Evolutionary conservation across 2,329 filamentous ascomycete species (phyloP).

Genomic region (Lasiodiplodia sp.): DNA sequence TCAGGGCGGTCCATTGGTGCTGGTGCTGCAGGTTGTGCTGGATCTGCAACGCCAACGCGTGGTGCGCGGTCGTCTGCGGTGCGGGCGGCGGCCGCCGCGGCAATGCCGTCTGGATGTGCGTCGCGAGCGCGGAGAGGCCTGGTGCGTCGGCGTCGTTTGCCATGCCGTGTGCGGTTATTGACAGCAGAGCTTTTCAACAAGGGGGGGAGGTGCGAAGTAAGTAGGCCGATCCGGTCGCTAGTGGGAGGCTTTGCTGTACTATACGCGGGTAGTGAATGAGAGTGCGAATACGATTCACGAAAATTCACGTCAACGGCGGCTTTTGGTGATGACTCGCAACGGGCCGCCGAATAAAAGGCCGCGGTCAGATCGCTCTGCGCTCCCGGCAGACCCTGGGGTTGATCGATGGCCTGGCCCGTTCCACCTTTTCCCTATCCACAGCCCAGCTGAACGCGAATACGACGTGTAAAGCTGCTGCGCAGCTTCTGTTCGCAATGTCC

Average conservation of each 20-base stretch:
- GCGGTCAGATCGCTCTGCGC: neutral
- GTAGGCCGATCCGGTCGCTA: neutral
- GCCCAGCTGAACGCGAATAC: conserved; percentile 12
- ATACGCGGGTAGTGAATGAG: neutral
- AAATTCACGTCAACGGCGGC: neutral
- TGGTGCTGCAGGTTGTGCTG: conserved; percentile 76
- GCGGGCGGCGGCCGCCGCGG: conserved; percentile 33
- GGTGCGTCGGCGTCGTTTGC: neutral
- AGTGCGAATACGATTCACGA: conserved; percentile 16
- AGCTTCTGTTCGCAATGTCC: neutral
- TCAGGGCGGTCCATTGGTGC: conserved; percentile 74
- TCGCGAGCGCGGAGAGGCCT: conserved; percentile 49
- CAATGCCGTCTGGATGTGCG: conserved; percentile 44
- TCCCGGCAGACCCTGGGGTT: neutral
- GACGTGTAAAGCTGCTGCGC: neutral
- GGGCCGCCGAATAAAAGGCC: neutral
- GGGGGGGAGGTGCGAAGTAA: no score
- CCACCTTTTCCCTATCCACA: neutral
- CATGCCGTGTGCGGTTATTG: neutral
- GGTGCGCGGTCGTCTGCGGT: conserved; percentile 36
- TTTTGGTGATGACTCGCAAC: neutral
- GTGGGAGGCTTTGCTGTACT: neutral
- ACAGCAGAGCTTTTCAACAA: no score
- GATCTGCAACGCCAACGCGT: conserved; percentile 66
- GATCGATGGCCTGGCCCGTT: conserved; percentile 5